A percentile compares a stretch with the other conserved stretches of the same genome.
phyloP scores from a whole-genome alignment of 1,139 yeast genomes.

The Hemisphaericaspora xylofermentans region DNA sequence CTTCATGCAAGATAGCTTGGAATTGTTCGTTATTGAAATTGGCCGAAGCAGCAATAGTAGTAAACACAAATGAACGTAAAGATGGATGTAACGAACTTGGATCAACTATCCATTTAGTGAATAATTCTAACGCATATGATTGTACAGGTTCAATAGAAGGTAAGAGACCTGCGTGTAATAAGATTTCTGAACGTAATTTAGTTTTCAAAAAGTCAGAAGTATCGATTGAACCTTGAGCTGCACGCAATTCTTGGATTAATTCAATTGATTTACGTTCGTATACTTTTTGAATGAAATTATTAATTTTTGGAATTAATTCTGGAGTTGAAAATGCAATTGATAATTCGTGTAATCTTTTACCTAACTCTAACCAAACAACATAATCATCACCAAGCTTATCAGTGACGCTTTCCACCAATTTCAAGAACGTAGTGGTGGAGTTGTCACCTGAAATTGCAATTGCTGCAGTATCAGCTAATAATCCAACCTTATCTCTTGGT shows the following conservation, averaged over 20 bases:
- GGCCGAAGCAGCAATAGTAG: constrained; percentile 47
- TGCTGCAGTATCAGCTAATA: constrained; percentile 30
- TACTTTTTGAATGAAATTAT: constrained; percentile 39
- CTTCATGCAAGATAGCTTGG: constrained; percentile 48
- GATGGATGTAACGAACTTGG: constrained; percentile 38
- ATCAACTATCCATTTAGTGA: constrained; percentile 39
- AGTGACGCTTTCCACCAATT: constrained; percentile 41
- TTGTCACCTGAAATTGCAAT: constrained; percentile 61
- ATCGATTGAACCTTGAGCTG: constrained; percentile 20
- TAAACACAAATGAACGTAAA: constrained; percentile 52
- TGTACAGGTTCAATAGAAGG: constrained; percentile 49
- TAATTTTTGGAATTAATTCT: constrained; percentile 38
- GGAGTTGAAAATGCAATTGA: constrained; percentile 49
- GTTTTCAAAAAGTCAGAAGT: constrained; percentile 44
- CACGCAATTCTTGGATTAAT: constrained; percentile 32
- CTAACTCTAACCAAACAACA: constrained; percentile 67
- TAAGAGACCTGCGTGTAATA: constrained; percentile 51
- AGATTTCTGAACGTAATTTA: constrained; percentile 52
- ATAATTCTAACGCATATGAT: constrained; percentile 43
- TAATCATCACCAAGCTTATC: constrained; percentile 49
- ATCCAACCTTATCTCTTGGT: constrained; percentile 56
- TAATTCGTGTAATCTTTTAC: constrained; percentile 43
- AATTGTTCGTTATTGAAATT: constrained; percentile 43
- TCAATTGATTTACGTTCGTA: constrained; percentile 41
- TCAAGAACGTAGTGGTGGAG: constrained; percentile 44